Evolutionary conservation across 495 filamentous ascomycete species (phyloP), one percentile per base, ranked within the genome.

Genomic region (Penicillium coprophilum): DNA sequence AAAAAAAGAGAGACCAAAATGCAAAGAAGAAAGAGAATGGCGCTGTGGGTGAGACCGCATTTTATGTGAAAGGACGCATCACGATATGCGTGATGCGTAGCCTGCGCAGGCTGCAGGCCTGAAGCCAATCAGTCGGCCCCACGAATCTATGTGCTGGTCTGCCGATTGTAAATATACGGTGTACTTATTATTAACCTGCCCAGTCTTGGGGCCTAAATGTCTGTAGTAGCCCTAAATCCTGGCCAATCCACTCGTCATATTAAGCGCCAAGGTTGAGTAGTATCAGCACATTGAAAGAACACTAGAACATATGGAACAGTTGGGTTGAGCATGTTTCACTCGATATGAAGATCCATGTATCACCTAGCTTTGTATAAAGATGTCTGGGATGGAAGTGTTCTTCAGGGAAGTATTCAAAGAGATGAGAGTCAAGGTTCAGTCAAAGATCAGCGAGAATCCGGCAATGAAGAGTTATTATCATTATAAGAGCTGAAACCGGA

Each of bases 41-140:
- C 32, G 39, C 43, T 55, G 52, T 55, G 53, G 53, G 53, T 55
- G 53, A 55, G 53, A 55, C 53, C 53, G 53, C 53, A 38, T 48
- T 55, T 41, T 55, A 53, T 55, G 41, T 38, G 31, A 23, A 39
- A 30, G 19, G 28, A 13, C 39, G 44, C 46, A 49, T 23, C 21
- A 24, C 21, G 34, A 36, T 38, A n/a, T 7, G 34, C 34, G 6
- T 12, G 12, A 12, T 34, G 32, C 32, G 11, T 5, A 38, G 31
- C 15, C 34, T 38, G 34, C 15, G 23, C 23, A 47, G 45, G 27
- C 53, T 55, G 53, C 50, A 53, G 50, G 28, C 23, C 38, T 24
- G 12, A 55, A 32, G 46, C 53, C 53, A 55, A 55, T 55, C 53
- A 55, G 43, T 55, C 32, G 32, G 7, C 23, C 44, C 53, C 53